A percentile compares a stretch with the other conserved stretches of the same genome.
These are phyloP conservation scores for Cyphellophora europaea DNA, from an alignment of 2,329 filamentous ascomycete species.

Conservation along the genomic window DNA sequence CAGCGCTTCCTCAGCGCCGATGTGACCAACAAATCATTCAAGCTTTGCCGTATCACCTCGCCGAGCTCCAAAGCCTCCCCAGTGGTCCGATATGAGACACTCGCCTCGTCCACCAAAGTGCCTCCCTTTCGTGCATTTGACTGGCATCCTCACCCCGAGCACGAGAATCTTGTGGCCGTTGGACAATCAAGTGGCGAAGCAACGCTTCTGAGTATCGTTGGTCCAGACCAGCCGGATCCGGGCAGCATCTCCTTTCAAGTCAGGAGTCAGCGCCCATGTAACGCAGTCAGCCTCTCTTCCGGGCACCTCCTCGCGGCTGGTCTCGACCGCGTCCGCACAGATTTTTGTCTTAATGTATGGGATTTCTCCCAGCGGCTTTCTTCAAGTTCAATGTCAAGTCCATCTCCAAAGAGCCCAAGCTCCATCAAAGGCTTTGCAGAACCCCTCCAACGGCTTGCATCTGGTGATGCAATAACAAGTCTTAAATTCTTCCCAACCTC, in stretches of 20 bases:
- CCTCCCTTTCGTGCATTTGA: constrained; percentile 57
- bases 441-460: constrained; percentile 51
- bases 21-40: constrained; percentile 49
- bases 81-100: constrained; percentile 42
- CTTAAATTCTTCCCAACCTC: constrained; percentile 54
- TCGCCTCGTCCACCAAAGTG: constrained; percentile 45
- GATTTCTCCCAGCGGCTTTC: constrained; percentile 44
- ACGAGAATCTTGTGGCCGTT: constrained; percentile 50
- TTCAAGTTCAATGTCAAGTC: constrained; percentile 22
- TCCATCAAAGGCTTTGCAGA: constrained; percentile 22
- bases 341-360: constrained; percentile 57
- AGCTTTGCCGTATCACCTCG: constrained; percentile 42
- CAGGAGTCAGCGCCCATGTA: constrained; percentile 54
- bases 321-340: constrained; percentile 53
- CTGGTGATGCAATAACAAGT: constrained; percentile 53
- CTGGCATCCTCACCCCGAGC: constrained; percentile 44
- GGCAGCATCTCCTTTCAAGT: constrained; percentile 45
- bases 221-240: constrained; percentile 28
- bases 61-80: constrained; percentile 22
- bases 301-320: constrained; percentile 51
- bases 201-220: constrained; percentile 46
- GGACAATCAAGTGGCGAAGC: constrained; percentile 55
- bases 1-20: constrained; percentile 55
- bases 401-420: constrained; percentile 1
- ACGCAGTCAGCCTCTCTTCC: constrained; percentile 52